Evolutionary conservation across 306 rosid species (phyloP), one percentile per base, ranked within the genome.

Genomic region (Leucaena leucocephala): DNA sequence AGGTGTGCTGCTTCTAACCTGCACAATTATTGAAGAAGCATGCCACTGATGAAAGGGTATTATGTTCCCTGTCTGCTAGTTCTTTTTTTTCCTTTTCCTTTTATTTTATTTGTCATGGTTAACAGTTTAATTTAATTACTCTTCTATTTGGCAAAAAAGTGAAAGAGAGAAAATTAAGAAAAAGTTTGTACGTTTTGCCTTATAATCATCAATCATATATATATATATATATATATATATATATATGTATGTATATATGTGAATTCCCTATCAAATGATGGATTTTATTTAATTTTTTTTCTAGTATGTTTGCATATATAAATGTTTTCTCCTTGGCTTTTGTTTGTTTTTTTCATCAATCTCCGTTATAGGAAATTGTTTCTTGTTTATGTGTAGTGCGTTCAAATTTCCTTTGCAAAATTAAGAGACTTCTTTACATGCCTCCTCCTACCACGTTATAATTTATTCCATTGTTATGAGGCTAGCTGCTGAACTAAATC

Each of bases 11-110:
- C 54, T 83, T 74, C 72, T 59, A 59, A 27, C 27, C 27, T 1
- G 27, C 27, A 59, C 65, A 22, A 3, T 38, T 16, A 22, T 3
- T 61, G 58, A 68, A 59, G 59, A 46, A 68, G 77, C 16, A 39
- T 69, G 69, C 52, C 45, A 52, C 82, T 72, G 70, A 54, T 13
- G 7, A 16, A 79, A 62, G 70, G 83, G 63, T 74, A 19, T 27
- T 27, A 6, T 59, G 65, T 16, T 22, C 16, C 62, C 65, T 38
- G 4, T n/a, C 27, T 27, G 13, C 12, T 2, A 55, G 62, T 55
- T 8, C 11, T 34, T 19, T 27, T 10, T 27, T n/a, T 5, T 16
- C 27, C 11, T 10, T 0, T 11, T 8, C 58, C 39, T 27, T 27
- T 27, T 27, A 0, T 27, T 44, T 33, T 82, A 49, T 55, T 22